Percentiles rank a stretch among this genome's conserved stretches.
phyloP scores from a whole-genome alignment of 495 filamentous ascomycete genomes.

The Hyaloscypha variabilis region DNA sequence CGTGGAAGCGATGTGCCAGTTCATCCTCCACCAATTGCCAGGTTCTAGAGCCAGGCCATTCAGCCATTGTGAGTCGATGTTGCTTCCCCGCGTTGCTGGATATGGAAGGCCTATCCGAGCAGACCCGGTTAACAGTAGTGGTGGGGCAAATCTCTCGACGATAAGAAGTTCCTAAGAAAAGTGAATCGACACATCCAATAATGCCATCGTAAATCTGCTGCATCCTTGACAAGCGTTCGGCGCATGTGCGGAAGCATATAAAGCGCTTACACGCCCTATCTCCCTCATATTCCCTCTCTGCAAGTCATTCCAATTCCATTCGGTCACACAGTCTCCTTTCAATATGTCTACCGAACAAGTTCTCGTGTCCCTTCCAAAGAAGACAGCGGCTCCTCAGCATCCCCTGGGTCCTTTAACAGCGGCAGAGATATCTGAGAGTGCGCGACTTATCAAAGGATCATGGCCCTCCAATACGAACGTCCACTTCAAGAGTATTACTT shows the following conservation, averaged over 20 bases:
- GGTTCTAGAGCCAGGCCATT: background rate
- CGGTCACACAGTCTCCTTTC: background rate
- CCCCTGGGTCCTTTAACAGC: slow-evolving; percentile 62
- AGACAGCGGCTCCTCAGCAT: slow-evolving; percentile 41
- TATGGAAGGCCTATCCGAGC: slow-evolving; percentile 14
- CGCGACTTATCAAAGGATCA: slow-evolving; percentile 43
- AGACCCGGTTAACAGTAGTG: background rate
- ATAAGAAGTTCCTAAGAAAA: slow-evolving; percentile 7
- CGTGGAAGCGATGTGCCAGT: background rate
- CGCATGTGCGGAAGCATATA: slow-evolving; percentile 2
- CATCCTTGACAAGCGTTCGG: background rate
- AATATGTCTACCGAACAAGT: slow-evolving; percentile 25
- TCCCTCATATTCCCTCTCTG: background rate
- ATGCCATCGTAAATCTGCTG: background rate
- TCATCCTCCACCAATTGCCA: background rate
- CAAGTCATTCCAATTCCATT: background rate
- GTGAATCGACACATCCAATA: background rate
- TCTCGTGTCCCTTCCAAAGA: slow-evolving; percentile 20
- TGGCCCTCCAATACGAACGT: slow-evolving; percentile 53
- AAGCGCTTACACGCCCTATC: background rate
- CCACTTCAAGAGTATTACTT: slow-evolving; percentile 67
- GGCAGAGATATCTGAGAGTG: slow-evolving; percentile 53
- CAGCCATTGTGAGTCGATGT: background rate
- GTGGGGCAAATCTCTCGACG: slow-evolving; percentile 13
- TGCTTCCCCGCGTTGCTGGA: slow-evolving; percentile 16